Evolutionary conservation across 495 filamentous ascomycete species (phyloP), one percentile per base, ranked within the genome.

Genomic region (Amniculicola lignicola): DNA sequence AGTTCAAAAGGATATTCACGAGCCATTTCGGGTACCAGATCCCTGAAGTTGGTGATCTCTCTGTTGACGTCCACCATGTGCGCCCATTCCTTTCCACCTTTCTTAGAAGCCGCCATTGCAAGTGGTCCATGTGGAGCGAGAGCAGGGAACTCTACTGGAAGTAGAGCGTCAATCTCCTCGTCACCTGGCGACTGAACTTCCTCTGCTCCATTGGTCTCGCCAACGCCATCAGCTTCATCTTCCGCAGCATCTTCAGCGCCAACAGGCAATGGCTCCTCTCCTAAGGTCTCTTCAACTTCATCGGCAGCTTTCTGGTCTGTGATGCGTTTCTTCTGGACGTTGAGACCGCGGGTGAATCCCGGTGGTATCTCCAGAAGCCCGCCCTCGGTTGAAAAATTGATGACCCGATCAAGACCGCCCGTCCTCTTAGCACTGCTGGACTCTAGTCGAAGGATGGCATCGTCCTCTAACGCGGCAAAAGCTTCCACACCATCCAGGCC

Each of bases 31-130:
- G 94, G 93, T 27, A 98, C 93, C 33, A 98, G 74, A 53, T 96
- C 93, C 44, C 76, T 70, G 72, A 98, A 97, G 67, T 98, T 97
- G 29, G 85, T 73, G 43, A 98, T 91, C 36, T 90, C 86, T 42
- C 88, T 79, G 62, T 93, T 92, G 62, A 96, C 81, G 70, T 98
- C 90, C 1, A 98, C 90, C 81, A 97, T 90, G 69, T 98, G 93
- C 22, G 93, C 93, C 93, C 93, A 97, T 75, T 97, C 90, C 64
- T 77, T 85, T 2, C 87, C 87, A 45, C 81, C 82, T 57, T 85
- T 83, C 60, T 82, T 87, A 58, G 85, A 75, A 48, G 80, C 78
- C n/a, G 84, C 81, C 22, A 82, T 71, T 23, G 87, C 78, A n/a
- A 96, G 80, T 10, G 79, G 77, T 21, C 82, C 81, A 64, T 82